Base-by-base conservation (phyloP, 2,329 filamentous ascomycete species). In the Botryotinia convoluta region DNA sequence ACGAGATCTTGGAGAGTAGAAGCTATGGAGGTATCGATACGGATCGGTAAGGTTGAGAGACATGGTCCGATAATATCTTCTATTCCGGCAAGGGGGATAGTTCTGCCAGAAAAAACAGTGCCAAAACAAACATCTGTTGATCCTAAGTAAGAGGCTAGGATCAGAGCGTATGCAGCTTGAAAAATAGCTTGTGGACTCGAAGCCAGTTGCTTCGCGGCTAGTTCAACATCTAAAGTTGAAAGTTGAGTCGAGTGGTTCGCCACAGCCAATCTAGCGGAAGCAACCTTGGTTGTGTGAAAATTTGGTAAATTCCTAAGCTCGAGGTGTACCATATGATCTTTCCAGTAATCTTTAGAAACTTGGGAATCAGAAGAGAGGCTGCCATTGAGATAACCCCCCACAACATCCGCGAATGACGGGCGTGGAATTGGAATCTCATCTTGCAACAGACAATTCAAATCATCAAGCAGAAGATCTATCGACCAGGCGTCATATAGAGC, bases 401-500 rank as follows among this genome's bases (percentile, higher is more conserved):
- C 83, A n/a, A 97, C 82, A 0, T 86, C 79, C 0, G 85, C 83
- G 77, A 93, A 97, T 39, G 89, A 85, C 0, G 89, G 88, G 42
- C 90, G 85, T 1, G 77, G 60, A 44, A 62, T 44, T 32, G 72
- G 71, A 29, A 67, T 8, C 37, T 73, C 48, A 12, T 59, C 68
- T n/a, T 37, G 22, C 14, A 82, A 69, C 14, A 92, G 76, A 0
- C 78, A 79, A 6, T 87, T 84, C 7, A 97, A 83, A 80, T 97
- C 93, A 39, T 86, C 83, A 22, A 93, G 79, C 0, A 97, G 82
- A 44, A 95, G 84, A 69, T 97, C 92, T 79, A 94, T 87, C 0
- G 94, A 95, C 95, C 95, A 98, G n/a, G 94, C 95, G 81, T 98
- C 95, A 79, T 97, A 98, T 1, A 97, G 81, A 0, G 93, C 90